Conservation (phyloP, 78 protist species). For the Dictyostelium intermedium region DNA sequence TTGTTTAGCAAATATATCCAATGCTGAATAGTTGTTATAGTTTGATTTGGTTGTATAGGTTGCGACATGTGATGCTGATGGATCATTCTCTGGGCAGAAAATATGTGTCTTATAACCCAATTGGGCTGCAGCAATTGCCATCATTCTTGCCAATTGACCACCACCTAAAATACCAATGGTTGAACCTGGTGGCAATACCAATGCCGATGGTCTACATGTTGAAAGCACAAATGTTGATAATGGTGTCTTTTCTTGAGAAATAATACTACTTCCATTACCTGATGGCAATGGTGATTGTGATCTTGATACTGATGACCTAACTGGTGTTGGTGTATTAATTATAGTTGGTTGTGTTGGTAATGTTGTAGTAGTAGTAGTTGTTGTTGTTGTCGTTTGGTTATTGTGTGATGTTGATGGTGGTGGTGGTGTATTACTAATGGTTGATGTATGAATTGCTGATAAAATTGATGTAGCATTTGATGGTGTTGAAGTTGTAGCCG, state of each 20-base stretch:
- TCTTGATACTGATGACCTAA: background rate
- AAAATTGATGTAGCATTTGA: slow-evolving; percentile 14
- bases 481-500: background rate
- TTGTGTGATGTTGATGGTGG: background rate
- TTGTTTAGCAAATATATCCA: slow-evolving; percentile 55
- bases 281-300: slow-evolving; percentile 70
- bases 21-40: slow-evolving; percentile 51
- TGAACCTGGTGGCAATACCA: slow-evolving; percentile 72
- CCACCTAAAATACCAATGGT: slow-evolving; percentile 83
- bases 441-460: slow-evolving; percentile 4
- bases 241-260: slow-evolving; percentile 30
- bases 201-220: slow-evolving; percentile 38
- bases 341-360: background rate
- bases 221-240: slow-evolving; percentile 58
- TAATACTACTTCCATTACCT: background rate
- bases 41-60: slow-evolving; percentile 60
- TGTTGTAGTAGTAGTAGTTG: too few species aligned
- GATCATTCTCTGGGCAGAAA: slow-evolving; percentile 70
- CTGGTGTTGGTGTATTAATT: slow-evolving; percentile 1
- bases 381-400: background rate
- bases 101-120: slow-evolving; percentile 78
- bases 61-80: slow-evolving; percentile 76
- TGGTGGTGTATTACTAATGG: too few species aligned
- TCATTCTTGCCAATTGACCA: slow-evolving; percentile 84
- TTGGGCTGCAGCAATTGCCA: slow-evolving; percentile 75